Conservation (phyloP, 176 grass and related monocot genomes). For the Calamus simplicifolius region DNA sequence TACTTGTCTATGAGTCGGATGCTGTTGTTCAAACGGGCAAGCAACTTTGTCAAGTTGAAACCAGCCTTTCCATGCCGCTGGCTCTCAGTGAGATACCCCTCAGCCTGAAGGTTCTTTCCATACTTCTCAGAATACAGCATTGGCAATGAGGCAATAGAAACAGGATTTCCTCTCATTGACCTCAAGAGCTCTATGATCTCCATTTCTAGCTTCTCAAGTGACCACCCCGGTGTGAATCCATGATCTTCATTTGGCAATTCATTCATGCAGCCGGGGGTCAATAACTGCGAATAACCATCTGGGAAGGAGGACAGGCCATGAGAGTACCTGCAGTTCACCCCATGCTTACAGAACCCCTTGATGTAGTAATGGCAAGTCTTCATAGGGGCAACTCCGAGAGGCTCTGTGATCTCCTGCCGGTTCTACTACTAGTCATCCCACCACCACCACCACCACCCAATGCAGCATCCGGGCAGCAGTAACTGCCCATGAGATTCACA, state of each 20-base stretch:
- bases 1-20: slow-evolving; percentile 42
- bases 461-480: not conserved
- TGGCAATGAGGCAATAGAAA: slow-evolving; percentile 38
- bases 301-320: slow-evolving; percentile 19
- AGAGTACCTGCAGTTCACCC: slow-evolving; percentile 31
- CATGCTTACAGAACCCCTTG: slow-evolving; percentile 43
- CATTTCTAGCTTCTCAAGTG: slow-evolving; percentile 39
- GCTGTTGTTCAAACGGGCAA: slow-evolving; percentile 22
- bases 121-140: slow-evolving; percentile 25
- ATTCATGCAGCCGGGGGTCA: slow-evolving; percentile 3
- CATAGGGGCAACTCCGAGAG: not conserved
- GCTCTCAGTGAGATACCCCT: slow-evolving; percentile 27
- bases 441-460: too few species aligned
- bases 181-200: slow-evolving; percentile 42
- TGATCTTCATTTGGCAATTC: slow-evolving; percentile 5
- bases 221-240: slow-evolving; percentile 7
- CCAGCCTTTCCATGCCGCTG: slow-evolving; percentile 32
- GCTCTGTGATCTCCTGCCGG: not conserved
- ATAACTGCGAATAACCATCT: slow-evolving; percentile 9
- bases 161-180: slow-evolving; percentile 9
- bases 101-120: slow-evolving; percentile 26
- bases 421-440: not conserved
- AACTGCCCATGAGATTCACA: not conserved
- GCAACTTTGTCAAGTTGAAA: slow-evolving; percentile 33
- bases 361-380: slow-evolving; percentile 28